These are phyloP conservation scores for Penicillium sp. DNA, from an alignment of 2,329 filamentous ascomycete genomes.

Conservation along the genomic window DNA sequence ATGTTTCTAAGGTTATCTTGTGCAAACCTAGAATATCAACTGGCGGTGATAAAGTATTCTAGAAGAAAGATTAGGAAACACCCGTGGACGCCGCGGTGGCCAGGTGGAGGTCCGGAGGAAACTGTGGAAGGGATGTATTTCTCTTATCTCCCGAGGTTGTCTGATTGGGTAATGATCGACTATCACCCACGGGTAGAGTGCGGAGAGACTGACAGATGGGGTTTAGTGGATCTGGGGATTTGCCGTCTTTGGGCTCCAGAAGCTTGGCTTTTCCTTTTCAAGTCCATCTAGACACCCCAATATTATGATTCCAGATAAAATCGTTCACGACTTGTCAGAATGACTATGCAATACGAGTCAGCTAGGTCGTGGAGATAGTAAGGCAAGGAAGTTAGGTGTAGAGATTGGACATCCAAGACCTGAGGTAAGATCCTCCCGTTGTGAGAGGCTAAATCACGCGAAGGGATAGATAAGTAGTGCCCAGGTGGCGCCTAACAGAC, in stretches of 20 bases:
- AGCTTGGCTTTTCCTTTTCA: slow-evolving; percentile 13
- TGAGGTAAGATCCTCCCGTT: slow-evolving; percentile 14
- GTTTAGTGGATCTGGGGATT: slow-evolving; percentile 15
- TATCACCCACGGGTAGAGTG: slow-evolving; percentile 19
- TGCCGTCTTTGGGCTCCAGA: slow-evolving; percentile 8
- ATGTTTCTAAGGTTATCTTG: background rate
- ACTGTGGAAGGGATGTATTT: background rate
- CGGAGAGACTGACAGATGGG: slow-evolving; percentile 20
- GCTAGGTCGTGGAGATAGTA: background rate
- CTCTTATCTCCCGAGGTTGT: slow-evolving; percentile 1
- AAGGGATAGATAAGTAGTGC: slow-evolving; percentile 12
- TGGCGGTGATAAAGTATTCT: background rate
- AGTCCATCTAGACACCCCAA: background rate
- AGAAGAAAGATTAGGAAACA: background rate
- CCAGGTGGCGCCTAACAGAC: background rate
- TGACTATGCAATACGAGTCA: background rate
- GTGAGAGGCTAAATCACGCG: slow-evolving; percentile 19
- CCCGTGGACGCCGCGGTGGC: background rate
- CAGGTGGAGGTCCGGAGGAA: background rate
- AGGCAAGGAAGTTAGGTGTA: background rate
- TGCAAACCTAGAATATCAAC: background rate
- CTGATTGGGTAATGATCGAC: slow-evolving; percentile 17
- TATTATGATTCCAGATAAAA: background rate
- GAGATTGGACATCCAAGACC: background rate
- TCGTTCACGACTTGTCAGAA: background rate